phyloP scores from a whole-genome alignment of 257 asterid species.

The Lithospermum erythrorhizon region DNA sequence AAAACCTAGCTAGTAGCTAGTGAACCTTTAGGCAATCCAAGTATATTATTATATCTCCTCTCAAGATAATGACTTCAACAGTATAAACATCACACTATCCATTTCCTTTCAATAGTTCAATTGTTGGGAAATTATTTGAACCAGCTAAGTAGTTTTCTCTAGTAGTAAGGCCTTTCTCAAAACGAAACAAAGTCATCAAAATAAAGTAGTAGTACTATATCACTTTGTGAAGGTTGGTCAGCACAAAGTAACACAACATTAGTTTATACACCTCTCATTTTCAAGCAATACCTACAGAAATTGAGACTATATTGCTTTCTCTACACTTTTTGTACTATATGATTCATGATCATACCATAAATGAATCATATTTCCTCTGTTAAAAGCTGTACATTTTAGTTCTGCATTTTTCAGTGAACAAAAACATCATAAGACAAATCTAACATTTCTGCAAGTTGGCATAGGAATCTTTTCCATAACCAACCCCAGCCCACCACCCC shows the following conservation, averaged over 20 bases:
- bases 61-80: too few species aligned
- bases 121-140: too few species aligned
- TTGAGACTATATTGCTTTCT: background rate
- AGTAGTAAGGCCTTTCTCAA: too few species aligned
- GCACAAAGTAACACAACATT: too few species aligned
- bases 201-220: background rate
- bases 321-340: background rate
- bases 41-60: too few species aligned
- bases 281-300: background rate
- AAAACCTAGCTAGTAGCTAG: too few species aligned
- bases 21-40: too few species aligned
- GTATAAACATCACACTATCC: too few species aligned
- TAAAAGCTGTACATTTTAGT: background rate
- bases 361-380: background rate
- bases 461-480: background rate
- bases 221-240: too few species aligned
- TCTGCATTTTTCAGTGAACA: background rate
- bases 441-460: background rate
- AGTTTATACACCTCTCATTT: too few species aligned
- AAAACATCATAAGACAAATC: background rate
- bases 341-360: background rate
- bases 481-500: background rate
- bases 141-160: too few species aligned
- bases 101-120: too few species aligned
- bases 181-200: background rate